Evolutionary conservation across 75 land plant genomes (phyloP).

Genomic region (Gnetum montanum): DNA sequence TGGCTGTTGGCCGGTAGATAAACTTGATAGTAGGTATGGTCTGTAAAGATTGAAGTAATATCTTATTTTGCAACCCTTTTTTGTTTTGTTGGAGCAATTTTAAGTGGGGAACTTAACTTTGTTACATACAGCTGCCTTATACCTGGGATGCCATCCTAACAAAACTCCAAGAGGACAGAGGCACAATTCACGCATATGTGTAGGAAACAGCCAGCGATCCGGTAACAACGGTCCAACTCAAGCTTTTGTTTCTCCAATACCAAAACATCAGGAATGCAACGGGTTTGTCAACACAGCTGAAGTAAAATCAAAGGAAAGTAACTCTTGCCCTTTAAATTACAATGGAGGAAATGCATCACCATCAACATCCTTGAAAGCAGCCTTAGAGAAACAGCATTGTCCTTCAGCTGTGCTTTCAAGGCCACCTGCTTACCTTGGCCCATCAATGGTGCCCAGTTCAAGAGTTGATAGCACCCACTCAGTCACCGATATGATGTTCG

Average conservation of each 20-base stretch:
- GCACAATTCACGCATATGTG: conserved; percentile 20
- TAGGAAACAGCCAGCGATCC: conserved; percentile 2
- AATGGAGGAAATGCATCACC: conserved; percentile 6
- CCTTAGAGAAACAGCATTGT: background rate
- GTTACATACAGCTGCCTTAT: conserved; percentile 36
- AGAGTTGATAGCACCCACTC: conserved; percentile 4
- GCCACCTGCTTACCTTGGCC: background rate
- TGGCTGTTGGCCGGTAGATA: background rate
- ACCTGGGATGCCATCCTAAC: conserved; percentile 42
- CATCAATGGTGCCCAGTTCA: background rate
- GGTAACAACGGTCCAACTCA: background rate
- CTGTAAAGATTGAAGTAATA: conserved; percentile 1
- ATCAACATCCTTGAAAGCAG: background rate
- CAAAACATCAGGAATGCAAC: background rate
- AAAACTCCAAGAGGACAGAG: conserved; percentile 39
- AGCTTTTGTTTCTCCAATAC: background rate
- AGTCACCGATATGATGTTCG: background rate
- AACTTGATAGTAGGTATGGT: background rate
- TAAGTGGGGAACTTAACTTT: conserved; percentile 20
- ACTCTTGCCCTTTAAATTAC: background rate
- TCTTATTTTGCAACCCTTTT: too few relatives aligned
- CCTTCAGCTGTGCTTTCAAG: background rate
- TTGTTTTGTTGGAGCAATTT: conserved; percentile 1
- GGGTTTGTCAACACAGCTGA: conserved; percentile 6
- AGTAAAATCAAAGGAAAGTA: conserved; percentile 8